Evolutionary conservation across 192 early-diverging fungal species (phyloP), one percentile per base, ranked within the genome.

Genomic region (Coemansia sp.): DNA sequence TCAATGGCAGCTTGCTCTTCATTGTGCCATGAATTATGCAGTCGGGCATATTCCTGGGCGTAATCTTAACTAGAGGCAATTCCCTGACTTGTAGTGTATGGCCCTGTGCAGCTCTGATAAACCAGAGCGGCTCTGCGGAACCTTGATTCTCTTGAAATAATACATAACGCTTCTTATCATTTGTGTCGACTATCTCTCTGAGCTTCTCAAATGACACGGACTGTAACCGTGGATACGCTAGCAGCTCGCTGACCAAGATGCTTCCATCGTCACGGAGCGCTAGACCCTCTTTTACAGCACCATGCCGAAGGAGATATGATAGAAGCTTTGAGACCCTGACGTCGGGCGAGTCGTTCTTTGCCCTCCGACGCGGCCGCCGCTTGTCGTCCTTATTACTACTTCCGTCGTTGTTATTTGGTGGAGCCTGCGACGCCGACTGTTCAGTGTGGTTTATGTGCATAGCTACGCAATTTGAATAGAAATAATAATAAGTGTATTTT

Each of bases 21-120:
- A 52, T 69, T 2, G 78, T 81, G 10, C 73, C 74, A 32, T 81
- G 73, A 19, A 76, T 49, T 6, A 81, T 63, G 32, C 49, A 58
- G 10, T 34, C 32, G 5, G 73, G 78, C 38, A 76, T 51, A 9
- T 56, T 76, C 26, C 56, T 64, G 7, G 25, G n/a, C 6, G 62
- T 79, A 7, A 71, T 57, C 56, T 60, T 56, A 30, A 73, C 48
- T 49, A 77, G 71, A 52, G 70, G 69, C 54, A 63, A 53, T 25
- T 73, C 26, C 32, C 78, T 62, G 49, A 84, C 62, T 34, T 78
- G 49, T 12, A 92, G 52, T 32, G 80, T 86, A 67, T 97, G 95
- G 6, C 95, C 95, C 71, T 97, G 95, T 49, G 90, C 92, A 1
- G 93, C 94, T 28, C 91, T 77, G 49, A 97, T 92, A 54, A 64